Evolutionary conservation across 2,329 filamentous ascomycete genomes (phyloP).

Genomic region (Neocatenulostroma microsporum): DNA sequence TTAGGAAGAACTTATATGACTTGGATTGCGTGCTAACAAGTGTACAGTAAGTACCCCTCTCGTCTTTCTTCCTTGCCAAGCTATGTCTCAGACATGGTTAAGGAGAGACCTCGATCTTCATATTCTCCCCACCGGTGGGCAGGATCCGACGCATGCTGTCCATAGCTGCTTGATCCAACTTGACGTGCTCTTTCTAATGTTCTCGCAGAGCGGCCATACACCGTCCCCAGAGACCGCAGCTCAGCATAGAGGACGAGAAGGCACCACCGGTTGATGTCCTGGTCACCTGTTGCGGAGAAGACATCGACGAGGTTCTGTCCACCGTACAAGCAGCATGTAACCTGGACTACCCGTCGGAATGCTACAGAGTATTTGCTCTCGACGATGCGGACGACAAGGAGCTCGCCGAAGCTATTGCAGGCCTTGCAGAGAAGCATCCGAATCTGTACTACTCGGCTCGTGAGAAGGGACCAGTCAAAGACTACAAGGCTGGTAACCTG

Average conservation of each 20-base stretch:
- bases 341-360: slow-evolving; percentile 33
- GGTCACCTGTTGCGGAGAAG: slow-evolving; percentile 38
- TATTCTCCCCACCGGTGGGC: no score
- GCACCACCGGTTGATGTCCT: slow-evolving; percentile 36
- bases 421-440: slow-evolving; percentile 27
- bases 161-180: no score
- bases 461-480: slow-evolving; percentile 33
- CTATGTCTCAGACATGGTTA: no score
- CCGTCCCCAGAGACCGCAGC: background rate
- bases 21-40: no score
- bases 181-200: no score
- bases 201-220: background rate
- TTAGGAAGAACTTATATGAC: no score
- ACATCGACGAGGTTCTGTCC: slow-evolving; percentile 35
- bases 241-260: slow-evolving; percentile 15
- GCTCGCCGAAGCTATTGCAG: slow-evolving; percentile 29
- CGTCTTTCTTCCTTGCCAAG: no score
- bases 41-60: no score
- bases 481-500: slow-evolving; percentile 58
- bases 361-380: slow-evolving; percentile 31
- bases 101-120: no score
- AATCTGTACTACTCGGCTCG: slow-evolving; percentile 38
- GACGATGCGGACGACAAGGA: slow-evolving; percentile 32
- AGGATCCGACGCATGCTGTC: no score
- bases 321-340: slow-evolving; percentile 31